Evolutionary conservation across 352 stramenopile species (phyloP), one percentile per base, ranked within the genome.

Genomic region (Pythium myriotylum): DNA sequence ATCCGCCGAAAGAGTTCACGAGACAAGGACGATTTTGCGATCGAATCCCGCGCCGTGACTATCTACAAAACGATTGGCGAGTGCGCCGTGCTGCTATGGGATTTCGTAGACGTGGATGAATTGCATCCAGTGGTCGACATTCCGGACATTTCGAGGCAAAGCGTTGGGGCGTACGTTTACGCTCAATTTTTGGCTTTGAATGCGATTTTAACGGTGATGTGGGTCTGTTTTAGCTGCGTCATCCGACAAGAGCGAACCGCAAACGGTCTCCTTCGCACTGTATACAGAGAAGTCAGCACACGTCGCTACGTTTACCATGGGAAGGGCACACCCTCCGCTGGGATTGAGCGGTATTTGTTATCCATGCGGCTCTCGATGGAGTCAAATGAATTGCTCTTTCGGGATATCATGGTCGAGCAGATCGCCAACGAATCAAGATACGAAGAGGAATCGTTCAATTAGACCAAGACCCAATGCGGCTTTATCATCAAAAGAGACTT

Each of bases 41-140:
- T 83, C 29, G 63, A 72, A 27, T 75, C 41, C 22, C 68, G 41
- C 17, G 56, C 54, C n/a, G 53, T 63, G 42, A 69, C 49, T 4
- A 51, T 68, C 50, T 72, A 54, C 59, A 66, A 66, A 35, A 50
- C 59, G 46, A 67, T 58, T 0, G 58, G 68, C 3, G 43, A 58
- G 35, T 70, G 64, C 49, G 68, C 62, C 19, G 51, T 75, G 24
- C 22, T 65, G 39, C 10, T 74, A 2, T 79, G 60, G 68, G 68
- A 75, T 47, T 72, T 59, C 43, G 53, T 78, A 0, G 68, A 73
- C 37, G 53, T 54, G 17, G 68, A 75, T 33, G 68, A 72, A n/a
- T 33, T 72, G 14, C 65, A 70, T 27, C 64, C 63, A 17, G 22
- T 62, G 2, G 17, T 33, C 49, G n/a, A 5, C 23, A 1, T 35